Evolutionary conservation across 352 stramenopile species (phyloP), one percentile per base, ranked within the genome.

Genomic region (Phytophthora foliorum): DNA sequence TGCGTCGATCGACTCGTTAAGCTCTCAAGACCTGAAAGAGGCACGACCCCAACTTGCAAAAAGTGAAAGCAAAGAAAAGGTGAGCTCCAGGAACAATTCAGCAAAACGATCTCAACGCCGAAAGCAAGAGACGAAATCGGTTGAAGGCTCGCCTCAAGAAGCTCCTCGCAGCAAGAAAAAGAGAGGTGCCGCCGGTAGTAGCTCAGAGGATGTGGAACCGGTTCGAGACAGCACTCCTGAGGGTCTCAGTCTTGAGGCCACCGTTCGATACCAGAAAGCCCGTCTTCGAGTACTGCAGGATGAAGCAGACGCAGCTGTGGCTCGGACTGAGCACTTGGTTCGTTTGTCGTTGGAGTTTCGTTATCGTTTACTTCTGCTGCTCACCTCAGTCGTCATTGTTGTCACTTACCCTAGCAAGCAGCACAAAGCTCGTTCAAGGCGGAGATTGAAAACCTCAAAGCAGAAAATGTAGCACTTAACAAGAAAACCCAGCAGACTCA

Each of bases 231-330:
- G 17, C 6, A 51, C 61, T 0, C 73, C 72, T 0, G 74, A 87
- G 51, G 82, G 81, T 41, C 67, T 91, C 0, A 77, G 85, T 2
- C 49, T 88, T 0, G 86, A 92, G 38, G 78, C 84, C 21, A 90
- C 87, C 0, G 54, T 93, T 14, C 75, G 87, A 21, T 92, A 91
- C 53, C 87, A 94, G 53, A 93, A 93, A 69, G 84, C 85, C 4
- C 74, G 86, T 10, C 61, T 94, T 8, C 85, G 82, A 9, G 75
- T 94, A 21, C 73, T 94, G 11, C 85, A 94, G 54, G 83, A 92
- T 34, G 84, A 93, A 62, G 71, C 77, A 24, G 85, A 92, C 16
- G 46, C 55, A n/a, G 71, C 80, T 0, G 72, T 64, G 4, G 55
- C 57, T 7, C 69, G 80, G 36, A 57, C 77, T 29, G 69, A 90